phyloP scores from a whole-genome alignment of 2,329 filamentous ascomycete species.

The Cordyceps cateniannulata region DNA sequence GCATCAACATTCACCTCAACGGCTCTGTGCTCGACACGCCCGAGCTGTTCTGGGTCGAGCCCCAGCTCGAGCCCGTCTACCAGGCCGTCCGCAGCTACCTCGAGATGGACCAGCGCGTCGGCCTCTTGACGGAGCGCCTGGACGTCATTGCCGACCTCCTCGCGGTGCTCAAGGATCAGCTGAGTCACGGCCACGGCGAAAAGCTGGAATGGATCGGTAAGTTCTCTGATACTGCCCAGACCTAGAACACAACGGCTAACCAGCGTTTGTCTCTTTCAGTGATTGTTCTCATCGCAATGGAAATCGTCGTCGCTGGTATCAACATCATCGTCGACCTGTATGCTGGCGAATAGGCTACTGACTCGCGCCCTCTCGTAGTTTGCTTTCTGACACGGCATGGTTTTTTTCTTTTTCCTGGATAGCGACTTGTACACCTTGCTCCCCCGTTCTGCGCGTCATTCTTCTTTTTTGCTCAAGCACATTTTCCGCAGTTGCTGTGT shows the following conservation, averaged over 20 bases:
- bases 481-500: not conserved
- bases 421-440: not conserved
- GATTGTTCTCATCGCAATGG: conserved; percentile 90
- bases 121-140: conserved; percentile 79
- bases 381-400: not conserved
- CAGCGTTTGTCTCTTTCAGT: conserved; percentile 45
- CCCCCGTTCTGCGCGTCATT: not conserved
- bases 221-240: conserved; percentile 24
- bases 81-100: conserved; percentile 91
- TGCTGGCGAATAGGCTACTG: conserved; percentile 31
- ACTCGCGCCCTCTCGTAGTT: not conserved
- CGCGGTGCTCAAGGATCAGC: conserved; percentile 88
- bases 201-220: conserved; percentile 84
- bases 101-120: conserved; percentile 95
- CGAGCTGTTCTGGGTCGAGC: conserved; percentile 97
- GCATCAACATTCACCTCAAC: conserved; percentile 97
- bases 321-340: conserved; percentile 96
- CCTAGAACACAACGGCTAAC: conserved; percentile 13
- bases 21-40: conserved; percentile 94
- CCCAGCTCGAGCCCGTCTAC: conserved; percentile 92
- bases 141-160: conserved; percentile 88
- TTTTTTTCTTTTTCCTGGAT: conserved; percentile 7
- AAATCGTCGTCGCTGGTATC: conserved; percentile 85
- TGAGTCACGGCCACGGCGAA: conserved; percentile 88
- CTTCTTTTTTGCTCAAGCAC: not conserved